Evolutionary conservation across 1,284 basidiomycete species (phyloP).

Genomic region (Marasmius tenuissimus): DNA sequence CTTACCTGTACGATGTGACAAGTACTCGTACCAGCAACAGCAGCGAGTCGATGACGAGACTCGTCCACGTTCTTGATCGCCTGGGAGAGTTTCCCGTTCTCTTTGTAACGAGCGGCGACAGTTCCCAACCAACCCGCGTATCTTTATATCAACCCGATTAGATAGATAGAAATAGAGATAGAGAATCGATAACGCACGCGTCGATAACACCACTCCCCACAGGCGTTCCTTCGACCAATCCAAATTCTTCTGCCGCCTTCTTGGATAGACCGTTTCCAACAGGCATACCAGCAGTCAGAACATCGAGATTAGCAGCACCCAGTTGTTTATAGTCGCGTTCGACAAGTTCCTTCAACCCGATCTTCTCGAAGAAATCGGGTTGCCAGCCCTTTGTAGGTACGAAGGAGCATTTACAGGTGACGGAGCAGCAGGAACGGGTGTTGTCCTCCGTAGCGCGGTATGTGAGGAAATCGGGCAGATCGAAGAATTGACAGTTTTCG

Average conservation of each 20-base stretch:
- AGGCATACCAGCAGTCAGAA: conserved; percentile 91
- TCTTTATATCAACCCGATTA: conserved; percentile 34
- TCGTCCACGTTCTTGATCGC: conserved; percentile 65
- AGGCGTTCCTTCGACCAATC: conserved; percentile 85
- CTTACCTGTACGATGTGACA: conserved; percentile 89
- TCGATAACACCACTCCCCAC: conserved; percentile 96
- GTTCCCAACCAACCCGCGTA: conserved; percentile 99
- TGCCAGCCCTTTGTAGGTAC: conserved; percentile 89
- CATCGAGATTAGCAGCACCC: conserved; percentile 65
- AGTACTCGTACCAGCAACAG: conserved; percentile 94
- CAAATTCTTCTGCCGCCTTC: conserved; percentile 82
- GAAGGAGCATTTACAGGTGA: conserved; percentile 97
- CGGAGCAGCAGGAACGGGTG: conserved; percentile 88
- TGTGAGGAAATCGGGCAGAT: conserved; percentile 95
- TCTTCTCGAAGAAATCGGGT: conserved; percentile 81
- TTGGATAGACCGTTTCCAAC: conserved; percentile 84
- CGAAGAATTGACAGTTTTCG: conserved; percentile 89
- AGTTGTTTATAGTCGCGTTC: conserved; percentile 74
- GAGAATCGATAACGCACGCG: conserved; percentile 65
- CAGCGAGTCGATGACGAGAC: conserved; percentile 82
- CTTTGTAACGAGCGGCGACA: conserved; percentile 78
- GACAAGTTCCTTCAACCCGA: conserved; percentile 75
- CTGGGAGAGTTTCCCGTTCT: conserved; percentile 51
- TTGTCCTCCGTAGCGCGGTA: conserved; percentile 84
- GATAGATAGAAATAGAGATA: background rate